Evolutionary conservation across 495 filamentous ascomycete species (phyloP).

Genomic region (Penicillium turbatum): DNA sequence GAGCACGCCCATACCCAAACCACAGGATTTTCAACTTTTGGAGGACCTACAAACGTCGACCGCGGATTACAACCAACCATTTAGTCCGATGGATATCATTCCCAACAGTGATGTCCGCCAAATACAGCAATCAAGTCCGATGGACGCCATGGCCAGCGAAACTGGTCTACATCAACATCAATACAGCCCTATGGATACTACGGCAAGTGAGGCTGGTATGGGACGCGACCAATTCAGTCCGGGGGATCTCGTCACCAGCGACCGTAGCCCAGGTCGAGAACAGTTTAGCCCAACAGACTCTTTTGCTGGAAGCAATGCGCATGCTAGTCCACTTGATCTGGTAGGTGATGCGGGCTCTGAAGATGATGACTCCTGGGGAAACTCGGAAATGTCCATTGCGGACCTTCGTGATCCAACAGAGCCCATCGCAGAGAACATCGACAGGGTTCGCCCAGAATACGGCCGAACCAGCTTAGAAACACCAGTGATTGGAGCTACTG

Average conservation of each 20-base stretch:
- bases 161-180: background rate
- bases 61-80: constrained; percentile 6
- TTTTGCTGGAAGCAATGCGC: constrained; percentile 14
- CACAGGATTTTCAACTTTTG: constrained; percentile 10
- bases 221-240: constrained; percentile 15
- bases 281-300: constrained; percentile 24
- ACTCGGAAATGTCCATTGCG: constrained; percentile 23
- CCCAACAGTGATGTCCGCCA: constrained; percentile 14
- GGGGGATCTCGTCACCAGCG: constrained; percentile 13
- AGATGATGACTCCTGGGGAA: constrained; percentile 25
- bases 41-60: constrained; percentile 19
- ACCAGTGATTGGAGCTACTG: constrained; percentile 27
- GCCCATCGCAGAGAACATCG: background rate
- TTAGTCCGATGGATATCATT: constrained; percentile 26
- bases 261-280: constrained; percentile 9
- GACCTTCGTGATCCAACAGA: constrained; percentile 17
- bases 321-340: constrained; percentile 29
- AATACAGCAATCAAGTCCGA: constrained; percentile 19
- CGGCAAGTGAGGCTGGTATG: background rate
- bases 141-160: background rate
- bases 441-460: constrained; percentile 11
- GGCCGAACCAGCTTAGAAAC: constrained; percentile 28
- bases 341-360: constrained; percentile 25
- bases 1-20: constrained; percentile 18
- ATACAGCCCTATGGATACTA: constrained; percentile 1